Conservation (phyloP, 208 protist genomes). For the Acanthamoeba royreba region DNA sequence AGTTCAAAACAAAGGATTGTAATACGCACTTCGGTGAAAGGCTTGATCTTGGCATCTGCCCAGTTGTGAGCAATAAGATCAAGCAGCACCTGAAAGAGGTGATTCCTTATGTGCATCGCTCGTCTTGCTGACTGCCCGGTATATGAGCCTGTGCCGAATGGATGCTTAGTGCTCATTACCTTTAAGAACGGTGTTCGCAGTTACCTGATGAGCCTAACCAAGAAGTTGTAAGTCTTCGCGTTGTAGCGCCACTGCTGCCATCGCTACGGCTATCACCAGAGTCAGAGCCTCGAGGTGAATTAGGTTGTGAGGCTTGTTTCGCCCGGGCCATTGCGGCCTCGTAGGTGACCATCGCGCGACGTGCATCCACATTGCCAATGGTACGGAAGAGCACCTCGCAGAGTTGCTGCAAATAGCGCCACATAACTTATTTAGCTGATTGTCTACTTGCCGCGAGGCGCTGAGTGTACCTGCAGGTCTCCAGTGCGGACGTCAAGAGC, state of each 20-base stretch:
- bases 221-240: too few relatives aligned
- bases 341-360: neutral
- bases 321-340: neutral
- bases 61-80: constrained; percentile 23
- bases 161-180: too few relatives aligned
- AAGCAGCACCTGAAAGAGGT: constrained; percentile 23
- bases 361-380: neutral
- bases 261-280: neutral
- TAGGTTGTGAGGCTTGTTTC: neutral
- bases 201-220: too few relatives aligned
- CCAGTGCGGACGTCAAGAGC: neutral
- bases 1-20: neutral
- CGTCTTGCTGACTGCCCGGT: neutral
- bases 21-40: neutral
- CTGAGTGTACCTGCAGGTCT: neutral
- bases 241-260: too few relatives aligned
- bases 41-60: neutral
- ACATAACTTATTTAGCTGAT: too few relatives aligned
- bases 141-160: too few relatives aligned
- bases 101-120: neutral
- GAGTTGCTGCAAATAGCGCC: too few relatives aligned
- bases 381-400: constrained; percentile 5
- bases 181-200: too few relatives aligned
- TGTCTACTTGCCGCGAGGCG: too few relatives aligned
- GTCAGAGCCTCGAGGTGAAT: neutral